Evolutionary conservation across 2,329 filamentous ascomycete genomes (phyloP).

Genomic region (Penicillium expansum): DNA sequence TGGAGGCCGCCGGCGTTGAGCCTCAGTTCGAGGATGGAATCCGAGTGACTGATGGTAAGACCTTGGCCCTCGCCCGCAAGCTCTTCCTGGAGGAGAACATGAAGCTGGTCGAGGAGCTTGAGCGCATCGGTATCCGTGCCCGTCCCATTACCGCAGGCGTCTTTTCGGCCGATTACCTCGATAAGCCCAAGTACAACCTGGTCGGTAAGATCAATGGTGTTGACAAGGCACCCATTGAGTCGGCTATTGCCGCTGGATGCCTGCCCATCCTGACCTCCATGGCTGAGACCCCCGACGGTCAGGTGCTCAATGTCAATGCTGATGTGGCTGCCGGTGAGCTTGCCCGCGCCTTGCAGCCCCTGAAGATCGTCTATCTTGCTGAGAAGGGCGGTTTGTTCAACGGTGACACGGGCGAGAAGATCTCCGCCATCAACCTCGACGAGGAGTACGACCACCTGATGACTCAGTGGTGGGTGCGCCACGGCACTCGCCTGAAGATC

Average conservation of each 20-base stretch:
- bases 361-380: conserved; percentile 98
- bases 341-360: conserved; percentile 79
- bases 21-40: conserved; percentile 97
- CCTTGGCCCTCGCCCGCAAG: conserved; percentile 82
- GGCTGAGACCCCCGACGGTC: conserved; percentile 87
- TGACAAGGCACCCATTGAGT: conserved; percentile 85
- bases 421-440: conserved; percentile 94
- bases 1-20: conserved; percentile 88
- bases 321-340: conserved; percentile 94
- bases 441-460: conserved; percentile 93
- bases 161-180: conserved; percentile 88
- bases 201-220: conserved; percentile 95
- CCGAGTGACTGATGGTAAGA: conserved; percentile 92
- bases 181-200: conserved; percentile 93
- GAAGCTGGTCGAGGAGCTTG: conserved; percentile 84
- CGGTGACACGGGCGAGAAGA: conserved; percentile 89
- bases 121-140: conserved; percentile 83
- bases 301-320: conserved; percentile 95
- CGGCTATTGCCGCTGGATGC: conserved; percentile 84
- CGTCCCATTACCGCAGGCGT: conserved; percentile 86
- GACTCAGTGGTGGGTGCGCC: conserved; percentile 90
- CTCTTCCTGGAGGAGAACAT: conserved; percentile 95
- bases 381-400: conserved; percentile 97
- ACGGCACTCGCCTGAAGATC: conserved; percentile 94
- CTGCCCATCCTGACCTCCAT: conserved; percentile 93